Evolutionary conservation across 2,329 filamentous ascomycete genomes (phyloP).

Genomic region (Cercospora citrullina): DNA sequence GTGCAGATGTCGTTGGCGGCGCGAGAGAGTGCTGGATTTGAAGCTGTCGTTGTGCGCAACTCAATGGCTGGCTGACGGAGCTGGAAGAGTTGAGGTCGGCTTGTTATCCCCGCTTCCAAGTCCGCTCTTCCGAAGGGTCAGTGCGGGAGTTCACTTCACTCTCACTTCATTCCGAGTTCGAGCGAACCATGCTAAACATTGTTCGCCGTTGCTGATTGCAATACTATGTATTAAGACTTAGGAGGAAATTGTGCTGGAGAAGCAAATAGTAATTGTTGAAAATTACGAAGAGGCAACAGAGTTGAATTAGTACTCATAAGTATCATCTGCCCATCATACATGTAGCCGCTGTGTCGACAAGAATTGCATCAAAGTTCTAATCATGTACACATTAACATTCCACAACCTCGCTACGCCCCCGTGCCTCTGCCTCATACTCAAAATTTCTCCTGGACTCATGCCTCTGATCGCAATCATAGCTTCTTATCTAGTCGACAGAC

Average conservation of each 20-base stretch:
- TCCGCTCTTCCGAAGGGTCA: conserved; percentile 11
- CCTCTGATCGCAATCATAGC: neutral
- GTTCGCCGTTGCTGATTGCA: neutral
- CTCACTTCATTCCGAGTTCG: neutral
- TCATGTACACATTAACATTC: neutral
- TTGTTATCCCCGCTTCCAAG: conserved; percentile 3
- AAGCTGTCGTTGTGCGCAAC: neutral
- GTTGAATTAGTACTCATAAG: neutral
- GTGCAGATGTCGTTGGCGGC: neutral
- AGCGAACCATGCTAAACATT: neutral
- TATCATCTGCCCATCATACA: neutral
- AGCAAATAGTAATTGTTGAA: no score
- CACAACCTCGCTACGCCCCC: neutral
- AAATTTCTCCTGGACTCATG: neutral
- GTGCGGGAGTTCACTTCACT: neutral
- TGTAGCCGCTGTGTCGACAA: conserved; percentile 1
- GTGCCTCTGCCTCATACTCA: neutral
- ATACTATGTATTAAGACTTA: neutral
- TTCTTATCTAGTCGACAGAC: neutral
- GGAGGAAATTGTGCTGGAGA: no score
- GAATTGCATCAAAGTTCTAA: neutral
- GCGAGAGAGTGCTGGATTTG: neutral
- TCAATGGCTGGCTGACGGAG: neutral
- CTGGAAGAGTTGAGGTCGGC: neutral
- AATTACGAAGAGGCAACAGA: neutral